Conservation (phyloP, 2,329 filamentous ascomycete genomes). For the Cytospora paraplurivora region DNA sequence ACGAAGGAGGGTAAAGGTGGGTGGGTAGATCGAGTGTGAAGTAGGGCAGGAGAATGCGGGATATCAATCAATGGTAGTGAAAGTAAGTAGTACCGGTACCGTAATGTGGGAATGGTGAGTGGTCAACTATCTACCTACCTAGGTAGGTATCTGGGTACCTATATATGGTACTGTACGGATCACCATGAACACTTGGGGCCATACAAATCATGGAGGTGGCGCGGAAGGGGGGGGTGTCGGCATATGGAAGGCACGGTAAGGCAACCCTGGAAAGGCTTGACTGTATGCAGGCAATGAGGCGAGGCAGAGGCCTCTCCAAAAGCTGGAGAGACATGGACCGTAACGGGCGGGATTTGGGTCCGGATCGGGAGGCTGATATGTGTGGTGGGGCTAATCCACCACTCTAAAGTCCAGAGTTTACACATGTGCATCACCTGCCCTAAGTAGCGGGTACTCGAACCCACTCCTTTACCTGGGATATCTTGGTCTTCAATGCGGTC, state of each 20-base stretch:
- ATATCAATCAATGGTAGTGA: constrained; percentile 8
- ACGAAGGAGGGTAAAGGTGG: constrained; percentile 4
- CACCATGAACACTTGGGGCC: too few relatives aligned
- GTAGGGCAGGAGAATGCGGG: constrained; percentile 15
- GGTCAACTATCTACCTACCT: background rate
- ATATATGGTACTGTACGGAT: background rate
- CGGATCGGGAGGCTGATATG: constrained; percentile 22
- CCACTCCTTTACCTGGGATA: background rate
- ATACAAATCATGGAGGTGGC: too few relatives aligned
- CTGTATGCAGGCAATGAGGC: constrained; percentile 6
- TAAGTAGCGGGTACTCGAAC: background rate
- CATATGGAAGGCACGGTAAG: constrained; percentile 1
- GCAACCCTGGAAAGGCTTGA: background rate
- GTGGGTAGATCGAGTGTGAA: constrained; percentile 7
- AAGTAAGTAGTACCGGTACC: background rate
- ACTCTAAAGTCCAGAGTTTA: background rate
- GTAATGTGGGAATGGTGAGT: background rate
- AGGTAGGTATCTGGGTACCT: background rate
- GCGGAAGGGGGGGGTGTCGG: background rate
- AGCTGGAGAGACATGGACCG: constrained; percentile 9
- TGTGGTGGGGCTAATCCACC: background rate
- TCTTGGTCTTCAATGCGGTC: too few relatives aligned
- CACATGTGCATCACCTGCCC: background rate
- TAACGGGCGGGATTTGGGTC: constrained; percentile 10
- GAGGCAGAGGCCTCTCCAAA: constrained; percentile 8